Evolutionary conservation across 2,329 filamentous ascomycete species (phyloP), one percentile per base, ranked within the genome.

Genomic region (Xylariaceae sp.): DNA sequence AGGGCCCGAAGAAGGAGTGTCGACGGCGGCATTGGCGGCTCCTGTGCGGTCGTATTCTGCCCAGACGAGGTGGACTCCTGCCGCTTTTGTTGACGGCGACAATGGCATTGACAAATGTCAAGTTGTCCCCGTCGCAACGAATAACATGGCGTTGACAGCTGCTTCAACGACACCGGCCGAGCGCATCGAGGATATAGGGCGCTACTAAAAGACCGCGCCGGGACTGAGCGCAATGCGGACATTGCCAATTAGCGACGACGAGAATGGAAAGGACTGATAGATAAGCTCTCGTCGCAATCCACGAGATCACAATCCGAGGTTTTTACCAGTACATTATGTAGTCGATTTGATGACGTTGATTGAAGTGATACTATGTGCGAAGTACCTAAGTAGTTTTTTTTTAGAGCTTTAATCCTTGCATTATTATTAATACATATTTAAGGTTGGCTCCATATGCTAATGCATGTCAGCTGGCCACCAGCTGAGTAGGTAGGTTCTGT

Each of bases 1-100:
- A 77, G 29, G 19, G 73, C 66, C 12, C 67, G 65, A 18, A 71
- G 40, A 21, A 74, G 54, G 40, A 65, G 50, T 48, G 57, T 65
- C 12, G 61, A 56, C 2, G 68, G 56, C 20, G 67, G 66, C 20
- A 66, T 59, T 20, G 70, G 67, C 2, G 65, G 62, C 16, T 61
- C 55, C 43, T 64, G 55, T 29, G 67, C 55, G 43, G 48, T 55
- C 20, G 61, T 44, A 43, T 61, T 61, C 20, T 57, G 57, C 16
- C 51, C 42, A 14, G 52, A 42, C 20, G 63, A 59, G 3, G 66
- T 64, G 10, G 66, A 71, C 14, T 68, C 52, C n/a, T 48, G 56
- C 41, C 70, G 65, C 56, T 20, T 61, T 48, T 69, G 68, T n/a
- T 67, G 63, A 26, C 62, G 26, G 45, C 44, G 52, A 19, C 32